These are phyloP conservation scores for Epichloe brachyelytri DNA, from an alignment of 2,329 filamentous ascomycete species.

Conservation along the genomic window DNA sequence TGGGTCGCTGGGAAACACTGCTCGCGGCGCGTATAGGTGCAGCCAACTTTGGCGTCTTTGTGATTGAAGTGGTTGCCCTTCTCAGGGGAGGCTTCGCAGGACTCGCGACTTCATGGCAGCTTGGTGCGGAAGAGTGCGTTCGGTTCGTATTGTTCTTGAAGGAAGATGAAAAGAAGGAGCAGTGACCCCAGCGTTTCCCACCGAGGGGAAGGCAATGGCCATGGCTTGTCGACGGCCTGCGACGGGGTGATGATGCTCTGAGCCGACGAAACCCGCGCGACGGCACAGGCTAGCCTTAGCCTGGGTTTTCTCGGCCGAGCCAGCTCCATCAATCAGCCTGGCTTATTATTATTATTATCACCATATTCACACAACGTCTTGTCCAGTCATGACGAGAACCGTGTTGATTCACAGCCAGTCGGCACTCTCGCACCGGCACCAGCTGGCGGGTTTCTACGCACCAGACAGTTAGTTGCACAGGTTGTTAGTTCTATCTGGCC, in stretches of 20 bases:
- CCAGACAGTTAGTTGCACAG: conserved; percentile 1
- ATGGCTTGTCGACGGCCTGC: conserved; percentile 6
- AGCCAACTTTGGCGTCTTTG: conserved; percentile 11
- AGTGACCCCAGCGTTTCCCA: neutral
- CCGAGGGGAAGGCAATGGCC: neutral
- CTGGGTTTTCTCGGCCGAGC: neutral
- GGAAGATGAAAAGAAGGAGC: neutral
- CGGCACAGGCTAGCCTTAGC: neutral
- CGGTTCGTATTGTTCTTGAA: too few species aligned
- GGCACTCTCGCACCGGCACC: neutral
- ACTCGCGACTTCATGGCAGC: conserved; percentile 21
- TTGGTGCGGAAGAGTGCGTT: neutral
- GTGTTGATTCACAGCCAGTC: neutral
- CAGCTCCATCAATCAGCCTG: neutral
- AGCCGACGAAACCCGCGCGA: conserved; percentile 22
- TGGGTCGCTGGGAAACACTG: conserved; percentile 42
- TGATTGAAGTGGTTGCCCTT: conserved; percentile 11
- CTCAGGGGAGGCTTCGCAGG: conserved; percentile 18
- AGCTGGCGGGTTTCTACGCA: neutral
- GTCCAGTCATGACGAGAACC: neutral
- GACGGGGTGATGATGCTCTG: conserved; percentile 10
- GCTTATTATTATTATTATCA: too few species aligned
- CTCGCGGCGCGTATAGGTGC: conserved; percentile 26
- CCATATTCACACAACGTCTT: neutral
- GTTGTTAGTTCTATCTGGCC: neutral